phyloP scores from a whole-genome alignment of 345 rosid genomes.

The Eucalyptus sp. region DNA sequence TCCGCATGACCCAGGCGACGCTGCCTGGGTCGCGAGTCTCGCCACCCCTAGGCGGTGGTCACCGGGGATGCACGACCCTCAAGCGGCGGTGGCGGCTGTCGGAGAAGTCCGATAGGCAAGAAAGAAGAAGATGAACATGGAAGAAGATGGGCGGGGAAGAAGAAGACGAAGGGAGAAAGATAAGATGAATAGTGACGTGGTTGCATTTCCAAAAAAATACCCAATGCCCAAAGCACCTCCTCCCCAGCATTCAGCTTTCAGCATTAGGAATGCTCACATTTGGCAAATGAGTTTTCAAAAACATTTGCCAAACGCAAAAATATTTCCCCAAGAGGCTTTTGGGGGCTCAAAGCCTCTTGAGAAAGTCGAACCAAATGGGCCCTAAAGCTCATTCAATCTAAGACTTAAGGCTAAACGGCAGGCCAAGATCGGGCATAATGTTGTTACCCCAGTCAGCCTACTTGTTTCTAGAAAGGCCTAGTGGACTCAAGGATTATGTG shows the following conservation, averaged over 20 bases:
- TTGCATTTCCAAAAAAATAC: too few relatives aligned
- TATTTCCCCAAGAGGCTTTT: too few relatives aligned
- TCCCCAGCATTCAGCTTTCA: too few relatives aligned
- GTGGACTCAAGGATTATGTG: neutral
- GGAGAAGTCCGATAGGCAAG: too few relatives aligned
- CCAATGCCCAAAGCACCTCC: too few relatives aligned
- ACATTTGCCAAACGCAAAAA: neutral
- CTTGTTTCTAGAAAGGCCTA: neutral
- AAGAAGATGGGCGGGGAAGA: too few relatives aligned
- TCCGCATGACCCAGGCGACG: rapidly evolving
- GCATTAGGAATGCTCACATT: too few relatives aligned
- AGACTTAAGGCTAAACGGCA: neutral
- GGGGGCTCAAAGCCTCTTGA: too few relatives aligned
- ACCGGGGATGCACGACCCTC: rapidly evolving
- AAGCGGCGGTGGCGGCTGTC: rapidly evolving
- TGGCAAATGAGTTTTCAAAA: neutral
- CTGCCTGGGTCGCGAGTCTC: rapidly evolving
- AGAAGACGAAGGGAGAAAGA: too few relatives aligned
- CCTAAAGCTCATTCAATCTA: neutral
- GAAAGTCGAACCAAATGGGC: too few relatives aligned
- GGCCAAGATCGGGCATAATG: neutral
- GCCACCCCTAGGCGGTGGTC: too few relatives aligned
- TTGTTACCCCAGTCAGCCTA: neutral
- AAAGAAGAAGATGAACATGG: too few relatives aligned
- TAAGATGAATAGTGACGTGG: rapidly evolving